Percentiles rank a stretch among this genome's conserved stretches.
Conservation (phyloP, 148 eudicot genomes). For the Pharnaceum exiguum region DNA sequence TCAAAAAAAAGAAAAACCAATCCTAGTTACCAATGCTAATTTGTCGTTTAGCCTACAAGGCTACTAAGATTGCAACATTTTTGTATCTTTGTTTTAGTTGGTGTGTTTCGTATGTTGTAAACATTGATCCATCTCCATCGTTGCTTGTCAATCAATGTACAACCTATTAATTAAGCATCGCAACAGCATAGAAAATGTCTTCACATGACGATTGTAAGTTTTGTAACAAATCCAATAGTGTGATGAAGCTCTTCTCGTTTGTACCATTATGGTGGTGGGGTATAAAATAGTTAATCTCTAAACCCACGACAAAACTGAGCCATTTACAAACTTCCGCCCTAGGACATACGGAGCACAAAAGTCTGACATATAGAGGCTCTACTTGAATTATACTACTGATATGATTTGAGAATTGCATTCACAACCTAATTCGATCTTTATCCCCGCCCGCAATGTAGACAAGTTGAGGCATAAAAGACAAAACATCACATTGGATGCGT, state of each 20-base stretch:
- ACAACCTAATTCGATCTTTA: not conserved
- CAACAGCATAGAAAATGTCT: conserved; percentile 9
- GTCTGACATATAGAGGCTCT: not conserved
- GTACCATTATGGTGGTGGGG: conserved; percentile 6
- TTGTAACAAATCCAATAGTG: not conserved
- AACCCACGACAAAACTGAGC: not conserved
- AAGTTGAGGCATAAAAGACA: conserved; percentile 20
- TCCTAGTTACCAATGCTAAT: not conserved
- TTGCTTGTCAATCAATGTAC: not conserved
- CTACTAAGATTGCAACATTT: not conserved
- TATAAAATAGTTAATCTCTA: not conserved
- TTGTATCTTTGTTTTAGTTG: no score
- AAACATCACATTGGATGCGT: conserved; percentile 35
- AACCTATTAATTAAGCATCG: not conserved
- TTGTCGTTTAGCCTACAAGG: not conserved
- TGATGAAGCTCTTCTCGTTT: not conserved
- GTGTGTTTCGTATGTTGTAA: not conserved
- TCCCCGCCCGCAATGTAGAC: conserved; percentile 19
- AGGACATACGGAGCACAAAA: not conserved
- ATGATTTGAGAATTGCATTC: not conserved
- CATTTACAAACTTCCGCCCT: not conserved
- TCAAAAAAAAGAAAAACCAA: not conserved
- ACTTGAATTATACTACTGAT: not conserved
- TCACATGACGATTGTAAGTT: not conserved
- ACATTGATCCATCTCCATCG: not conserved